A percentile compares a stretch with the other conserved stretches of the same genome.
Evolutionary conservation across 495 filamentous ascomycete species (phyloP).

Genomic region (Xylaria nigripes): DNA sequence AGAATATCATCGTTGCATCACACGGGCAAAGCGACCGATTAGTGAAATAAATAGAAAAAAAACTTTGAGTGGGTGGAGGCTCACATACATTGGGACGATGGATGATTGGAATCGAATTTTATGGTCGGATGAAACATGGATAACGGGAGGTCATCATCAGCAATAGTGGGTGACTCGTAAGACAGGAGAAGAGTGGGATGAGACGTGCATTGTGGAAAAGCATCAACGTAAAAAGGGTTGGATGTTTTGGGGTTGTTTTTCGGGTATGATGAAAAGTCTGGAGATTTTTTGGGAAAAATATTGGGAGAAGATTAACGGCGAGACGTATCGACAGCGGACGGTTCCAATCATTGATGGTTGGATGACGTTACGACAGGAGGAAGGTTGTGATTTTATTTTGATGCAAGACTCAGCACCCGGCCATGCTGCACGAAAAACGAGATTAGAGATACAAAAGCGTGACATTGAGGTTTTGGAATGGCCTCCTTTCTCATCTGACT

Average conservation of each 20-base stretch:
- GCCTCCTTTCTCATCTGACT: conserved; percentile 19
- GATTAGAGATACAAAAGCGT: neutral
- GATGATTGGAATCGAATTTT: neutral
- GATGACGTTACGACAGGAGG: neutral
- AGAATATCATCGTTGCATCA: neutral
- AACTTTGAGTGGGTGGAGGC: neutral
- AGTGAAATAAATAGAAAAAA: neutral
- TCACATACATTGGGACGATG: neutral
- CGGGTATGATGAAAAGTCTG: conserved; percentile 10
- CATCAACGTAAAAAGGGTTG: conserved; percentile 13
- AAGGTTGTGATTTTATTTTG: neutral
- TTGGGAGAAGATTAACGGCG: neutral
- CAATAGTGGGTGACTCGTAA: conserved; percentile 8
- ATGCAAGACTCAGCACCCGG: neutral
- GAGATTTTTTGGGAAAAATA: conserved; percentile 21
- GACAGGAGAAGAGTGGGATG: conserved; percentile 14
- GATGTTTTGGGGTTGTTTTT: conserved; percentile 25
- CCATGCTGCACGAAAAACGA: conserved; percentile 5
- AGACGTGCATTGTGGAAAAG: conserved; percentile 17
- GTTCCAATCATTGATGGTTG: neutral
- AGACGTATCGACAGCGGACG: neutral
- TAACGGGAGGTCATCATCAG: too few species aligned
- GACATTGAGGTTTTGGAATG: conserved; percentile 11
- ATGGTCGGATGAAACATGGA: neutral
- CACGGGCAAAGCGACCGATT: neutral